These are phyloP conservation scores for Paratinospora sagittata DNA, from an alignment of 164 flowering plant genomes.

Conservation along the genomic window DNA sequence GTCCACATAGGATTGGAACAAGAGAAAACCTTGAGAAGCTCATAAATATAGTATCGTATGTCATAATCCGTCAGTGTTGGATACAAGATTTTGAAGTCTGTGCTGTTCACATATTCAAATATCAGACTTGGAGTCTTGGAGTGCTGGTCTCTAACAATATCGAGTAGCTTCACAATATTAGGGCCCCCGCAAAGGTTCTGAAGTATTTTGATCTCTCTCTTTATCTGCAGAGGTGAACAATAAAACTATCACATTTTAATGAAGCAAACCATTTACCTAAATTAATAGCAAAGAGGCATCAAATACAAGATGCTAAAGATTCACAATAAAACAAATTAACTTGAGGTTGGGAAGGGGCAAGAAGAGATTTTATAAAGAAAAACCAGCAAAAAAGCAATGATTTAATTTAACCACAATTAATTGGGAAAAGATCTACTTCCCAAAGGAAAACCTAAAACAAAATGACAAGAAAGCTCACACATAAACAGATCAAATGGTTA, in stretches of 20 bases:
- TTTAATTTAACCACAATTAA: background rate
- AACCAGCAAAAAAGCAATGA: background rate
- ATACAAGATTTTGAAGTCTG: constrained; percentile 67
- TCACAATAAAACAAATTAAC: background rate
- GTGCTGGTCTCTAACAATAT: constrained; percentile 68
- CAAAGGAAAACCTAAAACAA: too few relatives aligned
- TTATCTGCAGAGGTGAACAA: constrained; percentile 46
- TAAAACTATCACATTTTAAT: constrained; percentile 7
- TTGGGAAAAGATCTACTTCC: too few relatives aligned
- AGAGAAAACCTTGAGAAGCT: constrained; percentile 60
- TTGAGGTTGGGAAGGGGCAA: background rate
- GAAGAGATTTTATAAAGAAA: background rate
- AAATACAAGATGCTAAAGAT: background rate
- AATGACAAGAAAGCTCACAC: too few relatives aligned
- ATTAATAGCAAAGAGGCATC: background rate
- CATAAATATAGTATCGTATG: constrained; percentile 72
- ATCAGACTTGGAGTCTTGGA: constrained; percentile 75
- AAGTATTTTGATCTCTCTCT: constrained; percentile 83
- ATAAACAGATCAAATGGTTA: too few relatives aligned
- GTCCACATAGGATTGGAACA: background rate
- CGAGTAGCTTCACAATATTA: constrained; percentile 69
- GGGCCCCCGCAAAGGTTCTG: constrained; percentile 89
- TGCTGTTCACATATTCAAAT: constrained; percentile 70
- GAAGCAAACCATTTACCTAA: background rate
- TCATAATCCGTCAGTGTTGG: constrained; percentile 74